These are phyloP conservation scores for Tritrichomonas musculus DNA, from an alignment of 208 protist species.

Conservation along the genomic window DNA sequence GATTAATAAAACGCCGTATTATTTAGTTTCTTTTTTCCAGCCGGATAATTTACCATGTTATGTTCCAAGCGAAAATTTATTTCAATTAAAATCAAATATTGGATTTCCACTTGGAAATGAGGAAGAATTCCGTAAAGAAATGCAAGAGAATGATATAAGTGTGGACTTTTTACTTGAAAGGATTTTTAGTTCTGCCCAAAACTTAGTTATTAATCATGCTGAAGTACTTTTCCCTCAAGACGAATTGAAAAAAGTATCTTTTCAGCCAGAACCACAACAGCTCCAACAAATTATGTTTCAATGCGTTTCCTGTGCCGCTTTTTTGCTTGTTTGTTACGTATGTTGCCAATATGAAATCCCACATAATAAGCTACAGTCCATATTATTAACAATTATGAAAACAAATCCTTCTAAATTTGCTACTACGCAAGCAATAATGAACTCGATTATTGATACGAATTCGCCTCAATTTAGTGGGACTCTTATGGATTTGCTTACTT, in stretches of 20 bases:
- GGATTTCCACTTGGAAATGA: not conserved
- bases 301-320: not conserved
- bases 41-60: not conserved
- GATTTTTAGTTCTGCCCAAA: not conserved
- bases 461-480: too few species aligned
- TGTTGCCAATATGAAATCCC: not conserved
- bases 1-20: not conserved
- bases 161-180: not conserved
- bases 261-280: not conserved
- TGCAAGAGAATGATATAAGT: not conserved
- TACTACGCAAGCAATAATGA: not conserved
- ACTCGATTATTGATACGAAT: not conserved
- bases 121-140: not conserved
- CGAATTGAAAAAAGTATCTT: not conserved
- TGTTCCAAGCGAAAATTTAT: slow-evolving; percentile 12
- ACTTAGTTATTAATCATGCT: not conserved
- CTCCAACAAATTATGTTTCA: not conserved
- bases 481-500: not conserved
- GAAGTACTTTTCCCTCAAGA: not conserved
- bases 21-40: not conserved
- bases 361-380: not conserved
- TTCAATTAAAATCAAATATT: not conserved
- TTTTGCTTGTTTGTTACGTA: not conserved
- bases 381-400: not conserved
- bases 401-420: not conserved